These are phyloP conservation scores for Trichoderma atrobrunneum DNA, from an alignment of 2,329 filamentous ascomycete species.

Conservation along the genomic window DNA sequence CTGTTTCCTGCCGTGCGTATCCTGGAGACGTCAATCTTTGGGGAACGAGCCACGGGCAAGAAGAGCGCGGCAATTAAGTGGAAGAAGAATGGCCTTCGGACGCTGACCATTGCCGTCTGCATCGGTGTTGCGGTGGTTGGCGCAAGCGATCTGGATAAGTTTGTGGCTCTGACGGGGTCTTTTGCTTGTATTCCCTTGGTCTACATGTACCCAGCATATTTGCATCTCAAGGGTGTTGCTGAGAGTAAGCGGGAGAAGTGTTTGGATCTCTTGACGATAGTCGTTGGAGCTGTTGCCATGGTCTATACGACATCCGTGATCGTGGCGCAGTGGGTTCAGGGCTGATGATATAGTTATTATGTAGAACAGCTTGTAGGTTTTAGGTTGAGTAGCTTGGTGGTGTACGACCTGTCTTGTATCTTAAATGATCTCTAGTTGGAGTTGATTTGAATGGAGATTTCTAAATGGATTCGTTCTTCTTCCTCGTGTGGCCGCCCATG, in stretches of 20 bases:
- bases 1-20: slow-evolving; percentile 72
- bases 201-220: slow-evolving; percentile 70
- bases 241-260: slow-evolving; percentile 52
- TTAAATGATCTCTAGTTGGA: not conserved
- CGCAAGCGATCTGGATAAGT: slow-evolving; percentile 68
- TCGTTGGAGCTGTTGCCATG: slow-evolving; percentile 64
- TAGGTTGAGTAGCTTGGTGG: not conserved
- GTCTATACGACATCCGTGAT: slow-evolving; percentile 68
- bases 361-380: not conserved
- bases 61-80: slow-evolving; percentile 64
- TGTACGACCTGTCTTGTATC: not conserved
- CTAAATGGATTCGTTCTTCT: not conserved
- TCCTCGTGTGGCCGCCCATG: not conserved
- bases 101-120: slow-evolving; percentile 55
- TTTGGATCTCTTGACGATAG: slow-evolving; percentile 61
- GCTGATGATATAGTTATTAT: not conserved
- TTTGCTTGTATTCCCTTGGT: slow-evolving; percentile 73
- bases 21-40: slow-evolving; percentile 65
- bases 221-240: slow-evolving; percentile 68
- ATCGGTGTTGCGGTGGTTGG: slow-evolving; percentile 61
- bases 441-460: not conserved
- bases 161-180: slow-evolving; percentile 70
- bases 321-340: slow-evolving; percentile 35
- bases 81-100: slow-evolving; percentile 70
- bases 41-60: slow-evolving; percentile 63